Evolutionary conservation across 108 stramenopile genomes (phyloP).

Genomic region (Chaetoceros tenuissimus): DNA sequence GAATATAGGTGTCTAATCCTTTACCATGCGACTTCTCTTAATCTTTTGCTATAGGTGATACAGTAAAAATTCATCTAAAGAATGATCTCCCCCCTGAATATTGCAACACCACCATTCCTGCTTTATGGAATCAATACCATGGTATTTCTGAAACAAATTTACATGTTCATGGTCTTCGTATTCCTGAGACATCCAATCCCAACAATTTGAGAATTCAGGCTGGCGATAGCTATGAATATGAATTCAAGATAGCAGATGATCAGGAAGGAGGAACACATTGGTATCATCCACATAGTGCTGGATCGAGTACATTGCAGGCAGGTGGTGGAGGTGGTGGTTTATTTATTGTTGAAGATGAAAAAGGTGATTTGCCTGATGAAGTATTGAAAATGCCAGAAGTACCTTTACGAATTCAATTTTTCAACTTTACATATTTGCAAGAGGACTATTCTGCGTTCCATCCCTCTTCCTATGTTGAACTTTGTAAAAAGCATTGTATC

Average conservation of each 20-base stretch:
- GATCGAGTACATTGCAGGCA: slow-evolving; percentile 1
- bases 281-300: slow-evolving; percentile 13
- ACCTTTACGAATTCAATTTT: too few species aligned
- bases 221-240: slow-evolving; percentile 4
- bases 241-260: not conserved
- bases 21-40: too few species aligned
- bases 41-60: too few species aligned
- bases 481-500: too few species aligned
- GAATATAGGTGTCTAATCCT: too few species aligned
- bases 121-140: slow-evolving; percentile 1
- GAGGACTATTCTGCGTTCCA: too few species aligned
- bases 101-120: too few species aligned
- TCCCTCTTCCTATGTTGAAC: too few species aligned
- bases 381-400: too few species aligned
- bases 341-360: slow-evolving; percentile 8
- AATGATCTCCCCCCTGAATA: too few species aligned
- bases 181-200: slow-evolving; percentile 3
- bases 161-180: slow-evolving; percentile 10
- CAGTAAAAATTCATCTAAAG: too few species aligned
- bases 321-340: slow-evolving; percentile 8
- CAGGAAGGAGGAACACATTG: slow-evolving; percentile 10
- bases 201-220: not conserved
- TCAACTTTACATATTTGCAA: too few species aligned
- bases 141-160: not conserved
- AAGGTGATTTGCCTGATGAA: not conserved